These are phyloP conservation scores for Gliomastix tumulicola DNA, from an alignment of 2,329 filamentous ascomycete genomes.

Conservation along the genomic window DNA sequence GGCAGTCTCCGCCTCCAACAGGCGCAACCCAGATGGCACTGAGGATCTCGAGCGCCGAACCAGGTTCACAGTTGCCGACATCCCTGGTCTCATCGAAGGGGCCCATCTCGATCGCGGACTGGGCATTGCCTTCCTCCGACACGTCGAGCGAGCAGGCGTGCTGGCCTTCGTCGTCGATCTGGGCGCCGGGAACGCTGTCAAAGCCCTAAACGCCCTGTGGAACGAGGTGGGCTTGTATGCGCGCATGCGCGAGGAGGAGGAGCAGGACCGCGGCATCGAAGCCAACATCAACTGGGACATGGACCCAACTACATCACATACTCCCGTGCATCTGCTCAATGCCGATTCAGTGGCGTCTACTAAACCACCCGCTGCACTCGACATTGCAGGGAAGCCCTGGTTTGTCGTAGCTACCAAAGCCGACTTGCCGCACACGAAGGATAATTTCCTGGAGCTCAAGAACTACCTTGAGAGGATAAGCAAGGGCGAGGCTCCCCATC, in stretches of 20 bases:
- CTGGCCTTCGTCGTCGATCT: slow-evolving; percentile 93
- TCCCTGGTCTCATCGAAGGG: slow-evolving; percentile 86
- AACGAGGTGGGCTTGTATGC: slow-evolving; percentile 84
- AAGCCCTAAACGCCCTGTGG: slow-evolving; percentile 78
- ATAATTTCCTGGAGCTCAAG: slow-evolving; percentile 66
- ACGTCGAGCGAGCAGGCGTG: slow-evolving; percentile 89
- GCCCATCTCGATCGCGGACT: slow-evolving; percentile 89
- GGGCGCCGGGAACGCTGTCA: slow-evolving; percentile 68
- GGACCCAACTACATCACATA: slow-evolving; percentile 2
- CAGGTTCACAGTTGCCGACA: slow-evolving; percentile 90
- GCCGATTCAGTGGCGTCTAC: slow-evolving; percentile 8
- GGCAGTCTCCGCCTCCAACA: slow-evolving; percentile 17
- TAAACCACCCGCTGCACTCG: slow-evolving; percentile 27
- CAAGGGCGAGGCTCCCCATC: slow-evolving; percentile 59
- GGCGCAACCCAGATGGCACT: slow-evolving; percentile 14
- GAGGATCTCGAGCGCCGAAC: slow-evolving; percentile 53
- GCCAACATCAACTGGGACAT: slow-evolving; percentile 51
- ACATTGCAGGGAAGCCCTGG: slow-evolving; percentile 93
- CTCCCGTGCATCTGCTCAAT: slow-evolving; percentile 7
- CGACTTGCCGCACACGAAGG: slow-evolving; percentile 70
- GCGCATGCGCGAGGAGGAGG: slow-evolving; percentile 67
- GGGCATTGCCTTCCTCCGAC: slow-evolving; percentile 84
- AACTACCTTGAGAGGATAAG: slow-evolving; percentile 64
- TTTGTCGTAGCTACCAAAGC: slow-evolving; percentile 93
- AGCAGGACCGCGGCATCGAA: slow-evolving; percentile 57